Base-by-base conservation (phyloP, 2,329 filamentous ascomycete species). In the Claviceps sp. region DNA sequence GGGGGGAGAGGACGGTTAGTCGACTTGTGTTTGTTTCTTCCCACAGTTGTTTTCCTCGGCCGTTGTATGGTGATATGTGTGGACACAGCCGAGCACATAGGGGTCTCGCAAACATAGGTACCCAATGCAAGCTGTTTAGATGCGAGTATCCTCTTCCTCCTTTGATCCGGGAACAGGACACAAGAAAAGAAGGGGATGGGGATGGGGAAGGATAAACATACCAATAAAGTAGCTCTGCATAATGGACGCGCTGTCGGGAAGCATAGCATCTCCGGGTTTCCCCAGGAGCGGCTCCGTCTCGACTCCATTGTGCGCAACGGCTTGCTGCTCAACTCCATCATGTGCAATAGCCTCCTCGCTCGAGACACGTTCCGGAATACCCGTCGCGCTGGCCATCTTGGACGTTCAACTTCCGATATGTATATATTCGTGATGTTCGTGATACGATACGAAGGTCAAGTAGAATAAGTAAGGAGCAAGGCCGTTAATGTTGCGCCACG, bases 201-300 rank as follows among this genome's bases (percentile, higher is more conserved):
- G 17, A n/a, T 7, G 19, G 10, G 13, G 10, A 17, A 24, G 6
- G 17, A 5, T 45, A 26, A 38, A 51, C 41, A 2, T 73, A 91
- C 89, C 89, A 40, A 86, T 77, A 56, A 85, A 71, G 42, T 95
- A 73, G 62, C 95, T 95, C 59, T 75, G 73, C 55, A 79, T 71
- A 50, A 94, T 74, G 24, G 80, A 73, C 54, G 79, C 75, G 16
- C 77, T 76, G 40, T 84, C 77, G 54, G 71, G 70, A 70, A 94
- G 88, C 48, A 80, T 78, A 10, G 80, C 87, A 70, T 90, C 87
- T 47, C 87, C 87, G 44, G 81, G 75, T 48, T 75, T 72, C 42
- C 73, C 73, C 14, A 75, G 69, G 10, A 76, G 65, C 34, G 72
- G 73, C 56, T 73, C 71, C 26, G 61, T 64, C 58, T 73, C 70